phyloP scores from a whole-genome alignment of 192 early-diverging fungal species.

The Spinellus fusiger region DNA sequence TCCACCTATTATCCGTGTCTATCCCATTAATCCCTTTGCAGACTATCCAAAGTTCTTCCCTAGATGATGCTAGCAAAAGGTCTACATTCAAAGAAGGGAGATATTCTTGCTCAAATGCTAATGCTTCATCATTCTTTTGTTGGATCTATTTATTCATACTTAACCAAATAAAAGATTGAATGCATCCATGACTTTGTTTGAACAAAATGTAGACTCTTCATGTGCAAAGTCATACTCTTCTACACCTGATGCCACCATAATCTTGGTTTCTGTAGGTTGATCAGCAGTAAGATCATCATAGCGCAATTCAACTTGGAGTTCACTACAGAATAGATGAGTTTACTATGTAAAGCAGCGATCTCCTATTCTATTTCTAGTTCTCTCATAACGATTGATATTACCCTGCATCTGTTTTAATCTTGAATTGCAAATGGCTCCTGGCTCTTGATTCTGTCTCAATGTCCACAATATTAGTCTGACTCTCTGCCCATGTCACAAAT shows the following conservation, averaged over 20 bases:
- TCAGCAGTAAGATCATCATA: neutral
- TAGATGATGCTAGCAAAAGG: too few relatives aligned
- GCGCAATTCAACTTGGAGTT: neutral
- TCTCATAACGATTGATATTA: neutral
- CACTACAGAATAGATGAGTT: neutral
- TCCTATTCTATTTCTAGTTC: too few relatives aligned
- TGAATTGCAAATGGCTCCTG: neutral
- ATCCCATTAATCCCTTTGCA: slow-evolving; percentile 43
- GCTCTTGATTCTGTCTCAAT: neutral
- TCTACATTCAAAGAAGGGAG: neutral
- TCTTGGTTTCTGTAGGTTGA: neutral
- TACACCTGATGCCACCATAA: neutral
- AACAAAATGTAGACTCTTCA: neutral
- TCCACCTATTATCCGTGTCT: slow-evolving; percentile 44
- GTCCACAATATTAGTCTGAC: neutral
- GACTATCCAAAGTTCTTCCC: neutral
- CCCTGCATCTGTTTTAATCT: neutral
- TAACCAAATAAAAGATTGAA: neutral
- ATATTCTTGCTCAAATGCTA: neutral
- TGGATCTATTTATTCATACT: too few relatives aligned
- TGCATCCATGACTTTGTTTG: neutral
- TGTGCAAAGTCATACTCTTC: neutral
- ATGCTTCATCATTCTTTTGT: neutral
- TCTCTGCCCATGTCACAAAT: neutral
- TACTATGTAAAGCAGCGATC: too few relatives aligned